Conservation (phyloP, 441 rosid genomes). For the Adansonia gregorii region DNA sequence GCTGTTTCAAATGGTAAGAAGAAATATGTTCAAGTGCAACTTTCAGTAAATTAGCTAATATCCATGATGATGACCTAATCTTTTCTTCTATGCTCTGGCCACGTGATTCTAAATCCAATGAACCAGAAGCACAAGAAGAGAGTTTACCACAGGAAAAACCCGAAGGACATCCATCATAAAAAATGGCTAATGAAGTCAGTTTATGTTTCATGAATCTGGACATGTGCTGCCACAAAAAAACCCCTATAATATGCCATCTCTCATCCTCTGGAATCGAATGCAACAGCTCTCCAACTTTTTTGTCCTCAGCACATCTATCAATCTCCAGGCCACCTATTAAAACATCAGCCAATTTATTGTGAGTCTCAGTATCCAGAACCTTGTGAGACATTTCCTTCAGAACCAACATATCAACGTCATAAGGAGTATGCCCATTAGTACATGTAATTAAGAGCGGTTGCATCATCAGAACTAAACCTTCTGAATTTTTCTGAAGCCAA, state of each 20-base stretch:
- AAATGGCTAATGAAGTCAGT: conserved; percentile 46
- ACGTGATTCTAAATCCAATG: conserved; percentile 42
- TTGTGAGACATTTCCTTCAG: conserved; percentile 53
- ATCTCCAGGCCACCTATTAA: conserved; percentile 32
- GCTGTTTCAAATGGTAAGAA: conserved; percentile 67
- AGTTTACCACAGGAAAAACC: conserved; percentile 37
- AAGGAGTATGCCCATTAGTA: conserved; percentile 59
- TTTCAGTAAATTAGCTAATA: conserved; percentile 54
- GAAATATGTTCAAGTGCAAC: conserved; percentile 60
- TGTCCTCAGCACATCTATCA: conserved; percentile 33
- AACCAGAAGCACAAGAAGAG: conserved; percentile 41
- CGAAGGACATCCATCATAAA: conserved; percentile 47
- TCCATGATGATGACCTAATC: conserved; percentile 41
- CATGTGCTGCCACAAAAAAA: conserved; percentile 83
- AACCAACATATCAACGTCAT: conserved; percentile 68
- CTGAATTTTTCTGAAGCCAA: conserved; percentile 69
- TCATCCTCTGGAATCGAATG: conserved; percentile 73
- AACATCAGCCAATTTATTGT: conserved; percentile 37
- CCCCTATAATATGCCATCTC: conserved; percentile 69
- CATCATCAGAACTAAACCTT: conserved; percentile 65
- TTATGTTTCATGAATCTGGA: conserved; percentile 64
- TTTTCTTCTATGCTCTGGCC: conserved; percentile 44
- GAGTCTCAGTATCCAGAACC: conserved; percentile 38
- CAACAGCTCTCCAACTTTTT: conserved; percentile 41
- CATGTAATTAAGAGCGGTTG: conserved; percentile 62